Evolutionary conservation across 495 filamentous ascomycete species (phyloP), one percentile per base, ranked within the genome.

Genomic region (Hypoxylon lienhwacheense): DNA sequence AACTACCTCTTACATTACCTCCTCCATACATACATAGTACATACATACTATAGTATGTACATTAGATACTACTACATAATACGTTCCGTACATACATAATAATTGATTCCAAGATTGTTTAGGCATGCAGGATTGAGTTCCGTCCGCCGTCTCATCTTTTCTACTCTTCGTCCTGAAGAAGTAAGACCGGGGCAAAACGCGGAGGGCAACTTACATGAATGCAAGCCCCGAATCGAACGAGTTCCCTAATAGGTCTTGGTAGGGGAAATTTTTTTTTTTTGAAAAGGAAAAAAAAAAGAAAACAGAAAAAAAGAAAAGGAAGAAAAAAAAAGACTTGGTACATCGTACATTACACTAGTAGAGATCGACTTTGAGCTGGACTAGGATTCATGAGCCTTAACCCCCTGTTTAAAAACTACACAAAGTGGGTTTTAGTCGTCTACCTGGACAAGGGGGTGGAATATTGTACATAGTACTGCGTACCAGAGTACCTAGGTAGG

Each of bases 371-470:
- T 41, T 46, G 22, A 40, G 34, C 46, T 47, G 21, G 31, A 41
- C 51, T 47, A 34, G 58, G 58, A 52, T 61, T 55, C 52, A 52
- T 52, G 50, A 41, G 34, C 37, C 17, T 8, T 12, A 55, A 50
- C 26, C 58, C n/a, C 52, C 43, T 61, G 51, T 17, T 37, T 32
- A 10, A 54, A 10, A 55, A 52, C 35, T 50, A 12, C 48, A 35
- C 47, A 61, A 48, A 45, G 47, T 37, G 42, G 58, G 47, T 56
- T 61, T n/a, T n/a, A n/a, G n/a, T n/a, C n/a, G n/a, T n/a, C n/a
- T n/a, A n/a, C n/a, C n/a, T n/a, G n/a, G n/a, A n/a, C n/a, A n/a
- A n/a, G n/a, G n/a, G n/a, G n/a, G n/a, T n/a, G 47, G 52, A 36
- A 43, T 42, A 20, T 33, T 31, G 41, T 45, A 33, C 51, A 35